These are phyloP conservation scores for Penicillium sp. DNA, from an alignment of 2,329 filamentous ascomycete genomes.

Conservation along the genomic window DNA sequence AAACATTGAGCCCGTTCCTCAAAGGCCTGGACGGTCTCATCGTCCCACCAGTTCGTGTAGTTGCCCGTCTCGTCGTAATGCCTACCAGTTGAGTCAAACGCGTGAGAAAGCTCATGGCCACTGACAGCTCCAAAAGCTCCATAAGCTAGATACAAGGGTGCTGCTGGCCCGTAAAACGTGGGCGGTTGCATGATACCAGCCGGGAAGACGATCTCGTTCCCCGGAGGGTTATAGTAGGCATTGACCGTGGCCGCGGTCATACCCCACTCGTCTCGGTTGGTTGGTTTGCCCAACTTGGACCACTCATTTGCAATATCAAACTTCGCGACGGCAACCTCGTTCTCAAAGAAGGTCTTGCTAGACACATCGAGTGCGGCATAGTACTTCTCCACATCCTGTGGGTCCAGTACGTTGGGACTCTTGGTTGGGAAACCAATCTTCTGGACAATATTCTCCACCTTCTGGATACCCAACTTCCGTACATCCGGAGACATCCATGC, in stretches of 20 bases:
- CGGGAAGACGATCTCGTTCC: slow-evolving; percentile 69
- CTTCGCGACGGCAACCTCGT: slow-evolving; percentile 53
- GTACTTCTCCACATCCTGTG: slow-evolving; percentile 55
- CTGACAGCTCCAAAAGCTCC: slow-evolving; percentile 67
- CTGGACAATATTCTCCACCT: slow-evolving; percentile 65
- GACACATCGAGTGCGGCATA: slow-evolving; percentile 57
- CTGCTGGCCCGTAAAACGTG: slow-evolving; percentile 58
- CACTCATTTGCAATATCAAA: slow-evolving; percentile 54
- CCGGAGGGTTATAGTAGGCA: slow-evolving; percentile 63
- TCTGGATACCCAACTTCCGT: slow-evolving; percentile 60
- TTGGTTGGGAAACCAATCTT: slow-evolving; percentile 68
- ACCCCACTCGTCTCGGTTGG: slow-evolving; percentile 60
- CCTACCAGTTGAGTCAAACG: slow-evolving; percentile 66
- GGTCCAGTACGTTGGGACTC: slow-evolving; percentile 62
- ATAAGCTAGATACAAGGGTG: slow-evolving; percentile 66
- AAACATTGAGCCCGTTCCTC: slow-evolving; percentile 63
- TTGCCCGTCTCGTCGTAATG: slow-evolving; percentile 66
- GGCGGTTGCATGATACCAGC: slow-evolving; percentile 70
- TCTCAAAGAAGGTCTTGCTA: slow-evolving; percentile 56
- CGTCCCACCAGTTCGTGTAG: slow-evolving; percentile 66
- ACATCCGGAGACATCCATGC: slow-evolving; percentile 66
- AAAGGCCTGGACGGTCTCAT: slow-evolving; percentile 59
- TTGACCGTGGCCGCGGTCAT: slow-evolving; percentile 64
- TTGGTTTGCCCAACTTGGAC: slow-evolving; percentile 60
- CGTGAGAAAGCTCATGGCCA: slow-evolving; percentile 69